Evolutionary conservation across 225 moss, liverwort and hornwort species (phyloP), one percentile per base, ranked within the genome.

Genomic region (Rhytidiadelphus loreus): DNA sequence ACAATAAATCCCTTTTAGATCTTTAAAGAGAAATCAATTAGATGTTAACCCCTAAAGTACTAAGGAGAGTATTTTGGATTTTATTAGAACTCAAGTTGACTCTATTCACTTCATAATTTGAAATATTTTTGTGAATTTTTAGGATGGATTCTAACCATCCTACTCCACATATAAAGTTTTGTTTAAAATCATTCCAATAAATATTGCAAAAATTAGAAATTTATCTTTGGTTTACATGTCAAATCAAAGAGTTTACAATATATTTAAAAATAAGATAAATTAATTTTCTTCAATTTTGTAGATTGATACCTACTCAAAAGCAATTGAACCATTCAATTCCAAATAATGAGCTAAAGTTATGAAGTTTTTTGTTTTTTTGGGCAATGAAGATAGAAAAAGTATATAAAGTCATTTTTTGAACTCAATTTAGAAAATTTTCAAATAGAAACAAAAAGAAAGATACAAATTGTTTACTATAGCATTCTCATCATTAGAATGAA

Each of bases 341-440:
- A 19, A 35, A 19, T 65, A 65, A 35, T 65, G 19, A 19, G 10
- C 19, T 19, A 9, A 35, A 10, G 19, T 20, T 65, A 19, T 35
- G 4, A 11, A 3, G n/a, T n/a, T 7, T 13, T n/a, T 68, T 68
- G 22, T 4, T 12, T 68, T 68, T 7, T 7, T 2, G 1, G 0
- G 7, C 22, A 68, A 2, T 23, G 4, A 39, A 39, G 23, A 24
- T 24, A 69, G 13, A 39, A n/a, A 23, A 23, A 39, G 8, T 1
- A 69, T 13, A 1, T 39, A 23, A 16, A 26, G 26, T 43, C 1
- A 0, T 16, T 43, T 26, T 39, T 43, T 26, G 1, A 14, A 8
- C 0, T 43, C 2, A 41, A 15, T 20, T 65, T 64, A 24, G 2
- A 24, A 69, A 14, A 14, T 8, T 41, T 25, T 70, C 0, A 13